phyloP scores from a whole-genome alignment of 1,284 basidiomycete species.

The Cystobasidium pallidum region DNA sequence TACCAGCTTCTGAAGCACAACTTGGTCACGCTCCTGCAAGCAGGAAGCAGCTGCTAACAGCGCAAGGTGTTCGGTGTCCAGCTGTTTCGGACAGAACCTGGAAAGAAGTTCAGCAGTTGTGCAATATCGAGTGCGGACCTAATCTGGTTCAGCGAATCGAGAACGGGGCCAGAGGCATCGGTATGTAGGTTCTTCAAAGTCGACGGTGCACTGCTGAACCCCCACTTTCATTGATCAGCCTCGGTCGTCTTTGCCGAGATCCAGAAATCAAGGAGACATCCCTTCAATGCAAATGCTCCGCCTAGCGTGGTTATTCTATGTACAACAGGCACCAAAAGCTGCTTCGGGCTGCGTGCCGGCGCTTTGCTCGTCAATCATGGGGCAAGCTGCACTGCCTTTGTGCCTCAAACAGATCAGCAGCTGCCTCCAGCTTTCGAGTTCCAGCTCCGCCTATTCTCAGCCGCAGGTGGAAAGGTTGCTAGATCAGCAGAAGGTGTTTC shows the following conservation, averaged over 20 bases:
- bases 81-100: slow-evolving; percentile 45
- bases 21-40: background rate
- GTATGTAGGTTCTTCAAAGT: background rate
- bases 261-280: background rate
- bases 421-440: slow-evolving; percentile 41
- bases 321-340: slow-evolving; percentile 30
- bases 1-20: slow-evolving; percentile 18
- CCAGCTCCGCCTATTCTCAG: slow-evolving; percentile 42
- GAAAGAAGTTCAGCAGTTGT: slow-evolving; percentile 49
- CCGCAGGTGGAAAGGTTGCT: slow-evolving; percentile 39
- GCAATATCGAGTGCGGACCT: slow-evolving; percentile 51
- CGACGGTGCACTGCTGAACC: background rate
- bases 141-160: slow-evolving; percentile 48
- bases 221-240: background rate
- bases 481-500: slow-evolving; percentile 25
- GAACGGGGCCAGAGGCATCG: slow-evolving; percentile 46
- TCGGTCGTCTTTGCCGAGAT: slow-evolving; percentile 38
- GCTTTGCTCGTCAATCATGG: slow-evolving; percentile 45
- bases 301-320: slow-evolving; percentile 39
- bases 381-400: slow-evolving; percentile 34
- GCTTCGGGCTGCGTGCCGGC: slow-evolving; percentile 38
- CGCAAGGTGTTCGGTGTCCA: slow-evolving; percentile 27
- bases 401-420: slow-evolving; percentile 40
- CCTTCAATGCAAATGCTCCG: background rate
- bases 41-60: slow-evolving; percentile 26